Conservation (phyloP, 495 filamentous ascomycete species). For the Podospora appendiculata region DNA sequence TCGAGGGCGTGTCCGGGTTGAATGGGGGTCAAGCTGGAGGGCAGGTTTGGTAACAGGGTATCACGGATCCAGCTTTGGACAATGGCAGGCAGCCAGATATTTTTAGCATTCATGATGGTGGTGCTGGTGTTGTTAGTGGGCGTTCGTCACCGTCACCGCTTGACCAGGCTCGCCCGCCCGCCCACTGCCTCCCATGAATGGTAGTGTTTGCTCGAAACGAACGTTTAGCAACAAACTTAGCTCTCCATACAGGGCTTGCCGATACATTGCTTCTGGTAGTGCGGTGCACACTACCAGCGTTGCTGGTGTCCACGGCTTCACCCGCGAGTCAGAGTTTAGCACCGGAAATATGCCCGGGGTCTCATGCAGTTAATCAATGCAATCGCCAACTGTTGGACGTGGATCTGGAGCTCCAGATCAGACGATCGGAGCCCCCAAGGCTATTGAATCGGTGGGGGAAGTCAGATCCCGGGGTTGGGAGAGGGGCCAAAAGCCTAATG, state of each 20-base stretch:
- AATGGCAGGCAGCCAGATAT: background rate
- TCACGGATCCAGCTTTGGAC: no score
- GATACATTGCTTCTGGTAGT: no score
- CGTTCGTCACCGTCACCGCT: no score
- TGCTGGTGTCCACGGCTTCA: background rate
- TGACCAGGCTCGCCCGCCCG: background rate
- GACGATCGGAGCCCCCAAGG: conserved; percentile 16
- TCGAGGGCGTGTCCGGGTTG: no score
- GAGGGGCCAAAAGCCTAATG: background rate
- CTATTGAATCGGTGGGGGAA: conserved; percentile 1
- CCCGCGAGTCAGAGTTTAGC: background rate
- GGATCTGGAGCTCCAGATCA: conserved; percentile 18
- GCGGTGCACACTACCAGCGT: no score
- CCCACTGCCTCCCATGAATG: background rate
- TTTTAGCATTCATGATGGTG: background rate
- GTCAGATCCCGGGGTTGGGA: conserved; percentile 1
- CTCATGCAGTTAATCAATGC: conserved; percentile 11
- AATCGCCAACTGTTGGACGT: conserved; percentile 4
- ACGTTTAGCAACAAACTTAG: no score
- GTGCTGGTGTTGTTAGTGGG: background rate
- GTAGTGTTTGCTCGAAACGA: background rate
- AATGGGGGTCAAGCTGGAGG: no score
- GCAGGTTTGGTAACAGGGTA: no score
- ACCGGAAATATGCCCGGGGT: background rate
- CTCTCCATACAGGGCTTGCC: no score